These are phyloP conservation scores for Clavaria fumosa DNA, from an alignment of 768 basidiomycete species.

Conservation along the genomic window DNA sequence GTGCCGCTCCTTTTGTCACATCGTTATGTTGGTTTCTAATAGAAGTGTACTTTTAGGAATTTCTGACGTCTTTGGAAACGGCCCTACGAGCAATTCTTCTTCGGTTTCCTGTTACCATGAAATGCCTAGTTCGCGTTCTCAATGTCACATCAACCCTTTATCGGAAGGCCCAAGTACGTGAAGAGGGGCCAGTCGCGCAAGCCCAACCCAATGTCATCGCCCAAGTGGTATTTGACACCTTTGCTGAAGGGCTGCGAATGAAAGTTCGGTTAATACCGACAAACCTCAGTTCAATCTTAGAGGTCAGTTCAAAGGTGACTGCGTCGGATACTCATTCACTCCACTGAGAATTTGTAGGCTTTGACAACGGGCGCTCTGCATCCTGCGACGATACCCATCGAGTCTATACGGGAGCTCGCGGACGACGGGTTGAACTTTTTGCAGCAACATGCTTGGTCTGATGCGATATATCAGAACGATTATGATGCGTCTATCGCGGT, in stretches of 20 bases:
- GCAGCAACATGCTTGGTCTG: slow-evolving; percentile 31
- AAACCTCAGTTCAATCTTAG: slow-evolving; percentile 35
- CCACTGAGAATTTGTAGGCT: slow-evolving; percentile 12
- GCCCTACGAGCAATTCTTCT: slow-evolving; percentile 39
- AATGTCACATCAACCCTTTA: slow-evolving; percentile 29
- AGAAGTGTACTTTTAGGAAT: too few relatives aligned
- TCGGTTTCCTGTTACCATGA: slow-evolving; percentile 30
- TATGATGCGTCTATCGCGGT: slow-evolving; percentile 36
- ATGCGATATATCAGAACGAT: slow-evolving; percentile 33
- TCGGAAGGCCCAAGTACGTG: slow-evolving; percentile 21
- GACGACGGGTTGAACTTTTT: slow-evolving; percentile 40
- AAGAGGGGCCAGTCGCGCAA: slow-evolving; percentile 10
- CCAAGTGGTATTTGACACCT: slow-evolving; percentile 32
- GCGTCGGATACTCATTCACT: slow-evolving; percentile 1
- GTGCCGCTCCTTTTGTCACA: slow-evolving; percentile 9
- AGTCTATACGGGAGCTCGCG: slow-evolving; percentile 25
- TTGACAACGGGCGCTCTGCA: slow-evolving; percentile 19
- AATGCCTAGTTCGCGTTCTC: slow-evolving; percentile 31
- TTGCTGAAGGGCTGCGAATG: slow-evolving; percentile 36
- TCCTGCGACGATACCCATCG: slow-evolving; percentile 19
- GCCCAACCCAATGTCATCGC: slow-evolving; percentile 21
- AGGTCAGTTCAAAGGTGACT: slow-evolving; percentile 24
- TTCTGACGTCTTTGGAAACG: slow-evolving; percentile 42
- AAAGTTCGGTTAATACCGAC: slow-evolving; percentile 34
- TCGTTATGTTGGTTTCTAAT: too few relatives aligned